phyloP scores from a whole-genome alignment of 352 stramenopile genomes.

The Blastocystis sp. region DNA sequence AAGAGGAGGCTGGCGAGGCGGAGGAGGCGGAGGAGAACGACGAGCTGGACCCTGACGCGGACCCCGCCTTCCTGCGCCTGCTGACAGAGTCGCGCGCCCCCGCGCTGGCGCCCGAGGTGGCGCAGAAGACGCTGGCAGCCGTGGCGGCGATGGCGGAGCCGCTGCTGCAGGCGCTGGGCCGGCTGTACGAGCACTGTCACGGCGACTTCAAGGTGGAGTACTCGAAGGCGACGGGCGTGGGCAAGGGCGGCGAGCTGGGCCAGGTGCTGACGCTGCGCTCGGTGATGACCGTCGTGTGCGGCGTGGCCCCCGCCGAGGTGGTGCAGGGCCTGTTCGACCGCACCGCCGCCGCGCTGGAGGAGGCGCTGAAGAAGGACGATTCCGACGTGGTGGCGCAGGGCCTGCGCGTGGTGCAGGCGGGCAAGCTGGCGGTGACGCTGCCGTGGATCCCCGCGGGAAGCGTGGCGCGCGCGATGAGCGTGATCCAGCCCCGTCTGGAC shows the following conservation, averaged over 20 bases:
- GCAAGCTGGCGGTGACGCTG: background rate
- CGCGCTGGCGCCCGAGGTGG: background rate
- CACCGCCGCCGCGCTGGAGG: background rate
- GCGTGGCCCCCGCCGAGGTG: background rate
- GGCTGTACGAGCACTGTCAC: background rate
- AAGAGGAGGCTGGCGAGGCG: background rate
- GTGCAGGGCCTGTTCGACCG: background rate
- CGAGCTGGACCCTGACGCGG: background rate
- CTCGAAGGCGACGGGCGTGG: background rate
- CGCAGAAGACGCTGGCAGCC: background rate
- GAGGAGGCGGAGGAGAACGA: background rate
- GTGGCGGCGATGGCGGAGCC: background rate
- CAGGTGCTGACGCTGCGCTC: background rate
- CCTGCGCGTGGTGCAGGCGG: background rate
- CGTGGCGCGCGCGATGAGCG: background rate
- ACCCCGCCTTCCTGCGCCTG: background rate
- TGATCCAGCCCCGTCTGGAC: background rate
- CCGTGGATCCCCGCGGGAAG: conserved; percentile 1
- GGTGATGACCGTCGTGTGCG: background rate
- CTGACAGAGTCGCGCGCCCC: background rate
- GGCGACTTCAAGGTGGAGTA: background rate
- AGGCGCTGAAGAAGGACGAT: background rate
- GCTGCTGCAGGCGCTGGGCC: background rate
- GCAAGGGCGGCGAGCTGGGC: background rate
- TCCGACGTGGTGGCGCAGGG: background rate